Evolutionary conservation across 208 protist species (phyloP), one percentile per base, ranked within the genome.

Genomic region (Leishmania tarentolae): DNA sequence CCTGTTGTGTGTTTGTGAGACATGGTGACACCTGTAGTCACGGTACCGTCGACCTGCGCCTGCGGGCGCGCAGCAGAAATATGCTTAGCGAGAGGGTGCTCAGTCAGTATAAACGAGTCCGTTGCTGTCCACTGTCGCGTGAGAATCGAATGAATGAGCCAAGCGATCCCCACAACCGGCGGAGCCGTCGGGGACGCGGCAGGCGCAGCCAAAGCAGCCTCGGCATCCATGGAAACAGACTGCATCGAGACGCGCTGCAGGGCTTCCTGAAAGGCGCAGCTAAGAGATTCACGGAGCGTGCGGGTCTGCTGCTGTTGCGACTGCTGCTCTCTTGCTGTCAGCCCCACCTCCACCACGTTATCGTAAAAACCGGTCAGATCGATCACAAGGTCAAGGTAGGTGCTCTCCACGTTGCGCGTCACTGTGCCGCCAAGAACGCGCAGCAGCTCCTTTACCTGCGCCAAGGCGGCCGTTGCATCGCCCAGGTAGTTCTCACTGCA

Each of bases 131-230:
- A 77, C 40, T 86, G 70, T 4, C 91, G 82, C 37, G 82, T 79
- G 9, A 96, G 68, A 69, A 96, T 88, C 52, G 86, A 90, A 63
- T 93, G 86, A 78, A 94, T 75, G 63, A 96, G 79, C 91, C 90
- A 96, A 50, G 88, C 81, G 28, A 91, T 82, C 21, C 86, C 87
- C 17, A 94, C 83, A 50, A 92, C 80, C 21, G 87, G 87, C 9
- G 78, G 61, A 7, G 76, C 11, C 19, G 44, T 65, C 24, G 24
- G 53, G 28, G 74, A 35, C 53, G 71, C 35, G 71, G n/a, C 50
- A 69, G 71, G 46, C 24, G 73, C 63, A 4, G 35, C 21, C 52
- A n/a, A 7, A 24, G 52, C 74, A 15, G 31, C 42, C 47, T 19
- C 8, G 13, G 56, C 37, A 35, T 46, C 24, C 53, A 61, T 17